Percentiles rank a stretch among this genome's conserved stretches.
phyloP scores from a whole-genome alignment of 176 grass and related monocot genomes.

The Aegilops speltoides region DNA sequence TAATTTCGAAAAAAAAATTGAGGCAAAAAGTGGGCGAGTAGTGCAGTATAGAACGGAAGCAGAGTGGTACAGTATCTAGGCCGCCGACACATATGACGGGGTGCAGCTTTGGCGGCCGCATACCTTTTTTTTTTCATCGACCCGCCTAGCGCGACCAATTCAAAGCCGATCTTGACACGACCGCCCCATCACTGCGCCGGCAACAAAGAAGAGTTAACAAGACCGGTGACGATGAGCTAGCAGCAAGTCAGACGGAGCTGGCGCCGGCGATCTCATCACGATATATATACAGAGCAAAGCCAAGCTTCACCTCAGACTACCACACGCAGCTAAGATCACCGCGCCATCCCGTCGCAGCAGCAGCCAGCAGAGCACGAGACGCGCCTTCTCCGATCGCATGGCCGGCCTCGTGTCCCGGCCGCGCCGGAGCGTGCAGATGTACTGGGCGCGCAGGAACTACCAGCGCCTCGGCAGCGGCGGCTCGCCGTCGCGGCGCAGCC shows the following conservation, averaged over 20 bases:
- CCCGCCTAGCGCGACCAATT: slow-evolving; percentile 29
- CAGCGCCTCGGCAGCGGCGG: slow-evolving; percentile 28
- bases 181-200: slow-evolving; percentile 3
- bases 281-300: neutral
- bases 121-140: neutral
- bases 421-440: slow-evolving; percentile 44
- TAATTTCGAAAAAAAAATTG: too few relatives aligned
- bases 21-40: too few relatives aligned
- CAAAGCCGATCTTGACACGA: neutral
- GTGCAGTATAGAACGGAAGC: too few relatives aligned
- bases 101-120: slow-evolving; percentile 32
- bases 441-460: slow-evolving; percentile 54
- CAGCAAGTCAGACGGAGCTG: neutral
- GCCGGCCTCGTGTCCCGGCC: slow-evolving; percentile 42
- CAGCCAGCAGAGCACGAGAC: neutral
- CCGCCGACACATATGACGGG: neutral
- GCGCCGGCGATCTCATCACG: neutral
- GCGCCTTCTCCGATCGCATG: slow-evolving; percentile 18
- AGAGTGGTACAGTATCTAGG: neutral
- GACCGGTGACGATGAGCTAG: neutral
- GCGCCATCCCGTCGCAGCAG: neutral
- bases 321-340: neutral
- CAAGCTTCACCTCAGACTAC: neutral
- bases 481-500: slow-evolving; percentile 37
- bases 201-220: slow-evolving; percentile 27